Evolutionary conservation across 768 basidiomycete species (phyloP).

Genomic region (Strobilomyces dryophilus): DNA sequence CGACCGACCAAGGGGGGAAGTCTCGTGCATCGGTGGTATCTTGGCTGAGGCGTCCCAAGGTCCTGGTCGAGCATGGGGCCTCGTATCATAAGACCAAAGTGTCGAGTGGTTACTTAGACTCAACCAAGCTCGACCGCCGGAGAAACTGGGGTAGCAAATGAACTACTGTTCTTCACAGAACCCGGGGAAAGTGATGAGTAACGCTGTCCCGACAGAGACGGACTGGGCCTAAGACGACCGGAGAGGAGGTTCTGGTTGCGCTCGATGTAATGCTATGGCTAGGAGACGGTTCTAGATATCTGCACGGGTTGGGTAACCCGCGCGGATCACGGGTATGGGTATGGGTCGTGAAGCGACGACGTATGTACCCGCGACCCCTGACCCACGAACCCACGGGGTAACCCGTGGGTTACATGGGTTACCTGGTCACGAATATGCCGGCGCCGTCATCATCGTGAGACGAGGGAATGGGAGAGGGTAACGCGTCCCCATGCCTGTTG

Average conservation of each 20-base stretch:
- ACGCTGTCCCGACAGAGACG: background rate
- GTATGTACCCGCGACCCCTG: too few relatives aligned
- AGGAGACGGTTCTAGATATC: background rate
- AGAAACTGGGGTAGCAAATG: background rate
- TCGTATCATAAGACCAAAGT: constrained; percentile 7
- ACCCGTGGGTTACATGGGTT: too few relatives aligned
- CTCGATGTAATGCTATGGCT: constrained; percentile 3
- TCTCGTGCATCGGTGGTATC: background rate
- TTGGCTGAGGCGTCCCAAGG: background rate
- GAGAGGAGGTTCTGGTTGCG: constrained; percentile 10
- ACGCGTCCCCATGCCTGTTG: too few relatives aligned
- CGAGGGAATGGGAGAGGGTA: too few relatives aligned
- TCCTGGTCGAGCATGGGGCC: constrained; percentile 2
- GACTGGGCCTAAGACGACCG: constrained; percentile 1
- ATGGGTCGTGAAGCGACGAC: too few relatives aligned
- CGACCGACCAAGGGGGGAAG: background rate
- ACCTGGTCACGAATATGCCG: too few relatives aligned
- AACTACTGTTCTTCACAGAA: background rate
- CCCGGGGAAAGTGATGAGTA: background rate
- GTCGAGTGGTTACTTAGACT: background rate
- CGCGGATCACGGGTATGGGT: too few relatives aligned
- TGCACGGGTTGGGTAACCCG: too few relatives aligned
- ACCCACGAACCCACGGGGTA: too few relatives aligned
- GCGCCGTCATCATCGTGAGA: too few relatives aligned
- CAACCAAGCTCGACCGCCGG: background rate